phyloP scores from a whole-genome alignment of 768 basidiomycete species.

The Galerina marginata region DNA sequence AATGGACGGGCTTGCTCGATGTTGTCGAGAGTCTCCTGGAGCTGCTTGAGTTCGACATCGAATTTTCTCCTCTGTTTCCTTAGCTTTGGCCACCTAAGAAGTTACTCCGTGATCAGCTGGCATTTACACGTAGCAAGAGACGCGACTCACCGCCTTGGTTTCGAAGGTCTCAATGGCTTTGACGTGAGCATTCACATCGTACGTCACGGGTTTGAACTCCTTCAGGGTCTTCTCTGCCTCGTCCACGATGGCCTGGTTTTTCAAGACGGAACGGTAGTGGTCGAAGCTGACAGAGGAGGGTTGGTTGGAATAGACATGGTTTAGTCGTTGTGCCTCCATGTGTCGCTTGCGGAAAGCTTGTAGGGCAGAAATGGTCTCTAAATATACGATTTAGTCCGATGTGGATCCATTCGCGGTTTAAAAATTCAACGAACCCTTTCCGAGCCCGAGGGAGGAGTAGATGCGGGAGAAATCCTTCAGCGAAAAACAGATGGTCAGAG shows the following conservation, averaged over 20 bases:
- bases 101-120: not conserved
- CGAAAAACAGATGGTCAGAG: conserved; percentile 24
- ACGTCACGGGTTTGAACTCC: conserved; percentile 93
- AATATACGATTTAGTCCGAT: not conserved
- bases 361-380: conserved; percentile 89
- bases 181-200: conserved; percentile 87
- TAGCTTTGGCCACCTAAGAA: conserved; percentile 80
- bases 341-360: conserved; percentile 98
- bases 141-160: conserved; percentile 78
- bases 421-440: conserved; percentile 71
- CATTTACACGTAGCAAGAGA: conserved; percentile 7
- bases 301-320: conserved; percentile 65
- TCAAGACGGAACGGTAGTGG: conserved; percentile 89
- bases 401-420: not conserved
- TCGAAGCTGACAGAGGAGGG: conserved; percentile 88
- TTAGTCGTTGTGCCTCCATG: conserved; percentile 81
- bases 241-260: conserved; percentile 91
- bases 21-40: conserved; percentile 93
- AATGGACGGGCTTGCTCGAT: conserved; percentile 98
- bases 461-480: conserved; percentile 82
- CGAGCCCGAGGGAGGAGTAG: conserved; percentile 81
- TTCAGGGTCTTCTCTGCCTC: conserved; percentile 90
- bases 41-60: conserved; percentile 86
- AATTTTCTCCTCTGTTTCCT: conserved; percentile 93
- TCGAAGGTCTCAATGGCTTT: conserved; percentile 98